Percentiles rank a stretch among this genome's conserved stretches.
Conservation (phyloP, 2,329 filamentous ascomycete species). For the Mariannaea sp. region DNA sequence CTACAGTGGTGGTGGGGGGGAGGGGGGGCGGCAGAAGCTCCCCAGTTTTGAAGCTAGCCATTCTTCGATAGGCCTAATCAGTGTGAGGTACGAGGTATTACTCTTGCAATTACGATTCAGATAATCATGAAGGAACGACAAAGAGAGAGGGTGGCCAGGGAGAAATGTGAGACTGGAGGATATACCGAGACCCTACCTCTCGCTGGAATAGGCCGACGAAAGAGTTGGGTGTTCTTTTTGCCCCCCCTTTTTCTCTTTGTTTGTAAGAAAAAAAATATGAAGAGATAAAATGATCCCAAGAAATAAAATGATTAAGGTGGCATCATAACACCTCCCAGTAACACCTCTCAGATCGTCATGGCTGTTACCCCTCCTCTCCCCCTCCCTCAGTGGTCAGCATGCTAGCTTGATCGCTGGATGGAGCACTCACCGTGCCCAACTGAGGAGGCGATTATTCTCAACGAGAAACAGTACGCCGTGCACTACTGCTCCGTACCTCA, state of each 20-base stretch:
- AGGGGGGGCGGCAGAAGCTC: slow-evolving; percentile 32
- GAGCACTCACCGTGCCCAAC: neutral
- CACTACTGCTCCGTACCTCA: no score
- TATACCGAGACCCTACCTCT: no score
- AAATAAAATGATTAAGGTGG: neutral
- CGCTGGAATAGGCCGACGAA: no score
- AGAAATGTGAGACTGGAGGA: neutral
- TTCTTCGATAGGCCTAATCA: neutral
- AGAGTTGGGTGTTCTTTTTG: no score
- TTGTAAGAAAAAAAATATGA: no score
- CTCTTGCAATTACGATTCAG: neutral
- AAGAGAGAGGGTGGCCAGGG: neutral
- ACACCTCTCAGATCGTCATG: neutral
- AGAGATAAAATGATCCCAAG: no score
- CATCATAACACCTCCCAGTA: neutral
- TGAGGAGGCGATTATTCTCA: neutral
- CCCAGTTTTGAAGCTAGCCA: neutral
- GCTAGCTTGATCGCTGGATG: neutral
- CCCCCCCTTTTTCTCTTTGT: no score
- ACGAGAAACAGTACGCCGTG: neutral
- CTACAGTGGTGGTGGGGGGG: slow-evolving; percentile 22
- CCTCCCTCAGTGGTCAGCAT: neutral
- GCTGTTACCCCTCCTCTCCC: neutral
- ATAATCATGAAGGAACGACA: neutral
- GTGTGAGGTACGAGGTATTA: neutral